phyloP scores from a whole-genome alignment of 2,329 filamentous ascomycete species.

The Apiospora hydei region DNA sequence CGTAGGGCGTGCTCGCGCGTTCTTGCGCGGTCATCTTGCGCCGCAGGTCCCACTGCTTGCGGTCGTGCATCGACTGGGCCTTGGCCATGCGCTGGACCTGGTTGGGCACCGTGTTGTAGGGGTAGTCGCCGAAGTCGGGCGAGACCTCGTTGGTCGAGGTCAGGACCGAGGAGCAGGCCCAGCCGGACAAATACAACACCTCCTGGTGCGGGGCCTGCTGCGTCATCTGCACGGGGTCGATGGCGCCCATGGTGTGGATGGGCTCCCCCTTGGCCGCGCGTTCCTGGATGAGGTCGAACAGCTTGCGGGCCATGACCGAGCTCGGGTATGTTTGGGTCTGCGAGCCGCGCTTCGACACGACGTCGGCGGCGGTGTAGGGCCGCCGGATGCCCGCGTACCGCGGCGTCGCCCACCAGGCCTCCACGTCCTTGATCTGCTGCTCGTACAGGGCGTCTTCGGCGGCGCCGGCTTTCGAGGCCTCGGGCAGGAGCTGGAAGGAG shows the following conservation, averaged over 20 bases:
- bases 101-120: conserved; percentile 98
- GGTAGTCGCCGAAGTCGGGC: conserved; percentile 97
- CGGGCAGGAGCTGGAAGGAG: conserved; percentile 84
- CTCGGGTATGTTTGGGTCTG: conserved; percentile 89
- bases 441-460: conserved; percentile 88
- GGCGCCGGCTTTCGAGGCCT: conserved; percentile 76
- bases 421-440: conserved; percentile 82
- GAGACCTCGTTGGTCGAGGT: conserved; percentile 97
- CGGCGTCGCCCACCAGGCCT: conserved; percentile 88
- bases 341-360: conserved; percentile 91
- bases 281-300: conserved; percentile 88
- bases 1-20: conserved; percentile 78
- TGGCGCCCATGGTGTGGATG: conserved; percentile 96
- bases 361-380: conserved; percentile 87
- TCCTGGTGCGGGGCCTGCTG: conserved; percentile 97
- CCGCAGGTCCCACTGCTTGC: conserved; percentile 89
- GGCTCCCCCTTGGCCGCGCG: conserved; percentile 80
- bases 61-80: conserved; percentile 95
- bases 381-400: conserved; percentile 90
- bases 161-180: conserved; percentile 94
- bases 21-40: conserved; percentile 79
- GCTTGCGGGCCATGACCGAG: conserved; percentile 92
- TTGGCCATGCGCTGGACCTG: conserved; percentile 97
- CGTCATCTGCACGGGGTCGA: conserved; percentile 99
- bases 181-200: conserved; percentile 93